Conservation (phyloP, 164 flowering plant species). For the Aristolochia californica region DNA sequence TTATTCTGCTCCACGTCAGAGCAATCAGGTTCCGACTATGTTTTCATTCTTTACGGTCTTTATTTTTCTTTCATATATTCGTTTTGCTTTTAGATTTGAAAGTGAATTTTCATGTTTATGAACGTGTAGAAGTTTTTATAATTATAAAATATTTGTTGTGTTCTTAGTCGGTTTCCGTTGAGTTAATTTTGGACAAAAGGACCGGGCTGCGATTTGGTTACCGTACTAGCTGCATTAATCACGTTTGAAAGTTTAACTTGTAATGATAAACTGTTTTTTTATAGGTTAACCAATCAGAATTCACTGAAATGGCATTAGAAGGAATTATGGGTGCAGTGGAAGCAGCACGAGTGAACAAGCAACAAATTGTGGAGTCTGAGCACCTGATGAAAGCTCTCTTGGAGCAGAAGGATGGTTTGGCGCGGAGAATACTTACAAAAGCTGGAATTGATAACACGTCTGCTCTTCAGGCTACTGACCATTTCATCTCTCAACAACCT, state of each 20-base stretch:
- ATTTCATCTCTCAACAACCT: constrained; percentile 70
- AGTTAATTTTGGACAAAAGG: background rate
- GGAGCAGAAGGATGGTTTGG: constrained; percentile 94
- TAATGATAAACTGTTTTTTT: background rate
- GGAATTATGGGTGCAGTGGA: constrained; percentile 77
- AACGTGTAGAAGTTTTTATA: background rate
- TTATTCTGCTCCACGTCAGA: background rate
- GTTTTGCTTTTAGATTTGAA: too few relatives aligned
- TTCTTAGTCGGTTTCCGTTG: background rate
- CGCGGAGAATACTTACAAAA: constrained; percentile 80
- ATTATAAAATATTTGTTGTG: background rate
- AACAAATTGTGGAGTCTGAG: constrained; percentile 87
- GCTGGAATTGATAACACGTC: constrained; percentile 82
- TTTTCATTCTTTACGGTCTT: background rate
- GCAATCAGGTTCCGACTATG: background rate
- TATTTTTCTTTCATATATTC: too few relatives aligned
- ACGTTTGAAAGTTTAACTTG: background rate
- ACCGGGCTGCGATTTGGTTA: background rate
- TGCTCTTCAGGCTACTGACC: constrained; percentile 70
- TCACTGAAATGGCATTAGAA: constrained; percentile 96
- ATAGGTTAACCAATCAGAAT: constrained; percentile 49
- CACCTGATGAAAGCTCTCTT: constrained; percentile 91
- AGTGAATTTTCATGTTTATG: background rate
- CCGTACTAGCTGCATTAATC: background rate
- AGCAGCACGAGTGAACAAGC: constrained; percentile 59